Conservation (phyloP, 2,329 filamentous ascomycete genomes). For the Pseudogymnoascus sp. region DNA sequence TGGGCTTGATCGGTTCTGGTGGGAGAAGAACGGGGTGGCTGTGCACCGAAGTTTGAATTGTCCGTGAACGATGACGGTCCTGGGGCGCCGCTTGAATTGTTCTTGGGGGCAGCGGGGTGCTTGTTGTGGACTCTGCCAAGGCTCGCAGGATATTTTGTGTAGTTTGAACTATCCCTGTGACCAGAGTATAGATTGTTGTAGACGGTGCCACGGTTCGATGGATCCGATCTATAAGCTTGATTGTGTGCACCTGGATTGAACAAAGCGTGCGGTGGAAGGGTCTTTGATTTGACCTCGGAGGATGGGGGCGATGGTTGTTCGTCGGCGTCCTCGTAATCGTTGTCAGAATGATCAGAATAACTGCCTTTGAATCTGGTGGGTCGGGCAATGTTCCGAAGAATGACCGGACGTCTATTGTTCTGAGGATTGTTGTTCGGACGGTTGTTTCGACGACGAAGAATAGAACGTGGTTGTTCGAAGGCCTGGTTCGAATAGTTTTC, state of each 20-base stretch:
- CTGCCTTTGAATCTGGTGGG: background rate
- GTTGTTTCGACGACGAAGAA: background rate
- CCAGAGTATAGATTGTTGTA: background rate
- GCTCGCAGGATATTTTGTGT: background rate
- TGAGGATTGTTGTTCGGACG: no score
- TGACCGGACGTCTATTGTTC: no score
- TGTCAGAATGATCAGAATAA: background rate
- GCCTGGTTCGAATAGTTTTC: background rate
- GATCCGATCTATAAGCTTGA: background rate
- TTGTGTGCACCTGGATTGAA: background rate
- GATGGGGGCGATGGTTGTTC: background rate
- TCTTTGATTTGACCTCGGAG: background rate
- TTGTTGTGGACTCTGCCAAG: no score
- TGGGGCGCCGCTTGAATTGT: background rate
- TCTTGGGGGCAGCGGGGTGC: no score
- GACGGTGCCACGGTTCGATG: background rate
- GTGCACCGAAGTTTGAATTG: background rate
- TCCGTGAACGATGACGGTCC: background rate
- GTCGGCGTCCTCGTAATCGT: background rate
- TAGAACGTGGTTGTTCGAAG: background rate
- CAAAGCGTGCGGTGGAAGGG: background rate
- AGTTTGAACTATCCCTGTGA: background rate
- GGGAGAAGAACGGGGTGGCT: background rate
- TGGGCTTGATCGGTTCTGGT: background rate
- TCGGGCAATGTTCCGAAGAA: no score